Percentiles rank a stretch among this genome's conserved stretches.
Evolutionary conservation across 1,284 basidiomycete species (phyloP).

Genomic region (Pterulicium gracile): DNA sequence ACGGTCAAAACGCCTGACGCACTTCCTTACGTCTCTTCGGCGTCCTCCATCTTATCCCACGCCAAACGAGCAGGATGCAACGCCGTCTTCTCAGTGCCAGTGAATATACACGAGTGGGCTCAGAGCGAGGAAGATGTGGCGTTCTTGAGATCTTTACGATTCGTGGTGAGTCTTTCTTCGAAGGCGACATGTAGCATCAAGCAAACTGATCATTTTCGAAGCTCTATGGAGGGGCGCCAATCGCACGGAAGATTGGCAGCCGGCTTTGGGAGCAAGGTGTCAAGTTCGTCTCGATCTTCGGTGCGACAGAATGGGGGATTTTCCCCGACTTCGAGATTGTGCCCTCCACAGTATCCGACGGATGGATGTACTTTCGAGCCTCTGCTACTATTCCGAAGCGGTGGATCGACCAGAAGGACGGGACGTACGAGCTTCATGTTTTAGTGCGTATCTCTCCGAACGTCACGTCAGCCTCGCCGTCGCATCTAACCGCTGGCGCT

Average conservation of each 20-base stretch:
- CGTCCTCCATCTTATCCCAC: neutral
- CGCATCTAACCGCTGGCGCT: neutral
- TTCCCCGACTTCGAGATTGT: neutral
- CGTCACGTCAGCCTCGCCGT: neutral
- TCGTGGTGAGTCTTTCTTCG: neutral
- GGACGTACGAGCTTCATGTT: neutral
- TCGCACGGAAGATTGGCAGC: neutral
- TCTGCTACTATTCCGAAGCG: neutral
- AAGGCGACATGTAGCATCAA: neutral
- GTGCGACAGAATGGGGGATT: neutral
- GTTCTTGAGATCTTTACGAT: neutral
- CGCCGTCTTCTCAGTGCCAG: neutral
- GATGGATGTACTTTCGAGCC: neutral
- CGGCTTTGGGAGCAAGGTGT: neutral
- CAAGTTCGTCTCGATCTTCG: neutral
- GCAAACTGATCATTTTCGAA: neutral
- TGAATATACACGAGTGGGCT: neutral
- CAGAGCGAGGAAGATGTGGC: neutral
- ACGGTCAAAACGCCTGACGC: neutral
- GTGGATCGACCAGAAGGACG: slow-evolving; percentile 2
- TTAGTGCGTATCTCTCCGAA: neutral
- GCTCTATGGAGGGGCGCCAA: neutral
- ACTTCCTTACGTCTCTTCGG: neutral
- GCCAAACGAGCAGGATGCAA: neutral
- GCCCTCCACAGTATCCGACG: neutral